These are phyloP conservation scores for Cenococcum geophilum DNA, from an alignment of 495 filamentous ascomycete species.

Conservation along the genomic window DNA sequence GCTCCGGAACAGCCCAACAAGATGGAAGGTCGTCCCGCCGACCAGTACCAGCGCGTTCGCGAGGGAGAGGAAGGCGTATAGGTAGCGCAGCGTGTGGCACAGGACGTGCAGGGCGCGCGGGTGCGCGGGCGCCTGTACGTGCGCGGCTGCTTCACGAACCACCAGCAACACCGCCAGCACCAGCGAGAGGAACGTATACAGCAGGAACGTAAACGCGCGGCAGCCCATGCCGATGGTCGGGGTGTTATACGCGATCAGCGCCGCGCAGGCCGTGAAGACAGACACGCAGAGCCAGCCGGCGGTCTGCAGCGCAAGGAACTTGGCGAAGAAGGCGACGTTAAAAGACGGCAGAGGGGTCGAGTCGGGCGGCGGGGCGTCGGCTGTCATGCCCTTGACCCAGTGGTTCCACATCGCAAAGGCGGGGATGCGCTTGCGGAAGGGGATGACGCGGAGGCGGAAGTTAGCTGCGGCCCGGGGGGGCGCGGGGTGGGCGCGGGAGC, in stretches of 20 bases:
- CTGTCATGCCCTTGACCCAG: not conserved
- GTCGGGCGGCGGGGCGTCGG: not conserved
- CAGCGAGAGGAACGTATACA: constrained; percentile 30
- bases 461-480: constrained; percentile 12
- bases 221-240: constrained; percentile 32
- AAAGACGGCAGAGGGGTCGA: not conserved
- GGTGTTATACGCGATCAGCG: constrained; percentile 32
- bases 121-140: not conserved
- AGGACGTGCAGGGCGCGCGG: not conserved
- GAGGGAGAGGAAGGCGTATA: not conserved
- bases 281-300: constrained; percentile 30
- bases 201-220: constrained; percentile 29
- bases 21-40: not conserved
- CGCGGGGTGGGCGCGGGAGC: constrained; percentile 7
- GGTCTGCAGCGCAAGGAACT: constrained; percentile 23
- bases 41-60: constrained; percentile 21
- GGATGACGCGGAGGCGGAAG: not conserved
- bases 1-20: not conserved
- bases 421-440: not conserved
- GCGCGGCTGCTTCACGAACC: not conserved
- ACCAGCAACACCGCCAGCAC: not conserved
- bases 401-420: not conserved
- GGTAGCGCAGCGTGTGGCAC: no score
- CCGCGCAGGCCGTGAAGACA: constrained; percentile 32
- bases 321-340: constrained; percentile 3